These are phyloP conservation scores for Cryptococcus hybrid DNA, from an alignment of 1,284 basidiomycete species.

Conservation along the genomic window DNA sequence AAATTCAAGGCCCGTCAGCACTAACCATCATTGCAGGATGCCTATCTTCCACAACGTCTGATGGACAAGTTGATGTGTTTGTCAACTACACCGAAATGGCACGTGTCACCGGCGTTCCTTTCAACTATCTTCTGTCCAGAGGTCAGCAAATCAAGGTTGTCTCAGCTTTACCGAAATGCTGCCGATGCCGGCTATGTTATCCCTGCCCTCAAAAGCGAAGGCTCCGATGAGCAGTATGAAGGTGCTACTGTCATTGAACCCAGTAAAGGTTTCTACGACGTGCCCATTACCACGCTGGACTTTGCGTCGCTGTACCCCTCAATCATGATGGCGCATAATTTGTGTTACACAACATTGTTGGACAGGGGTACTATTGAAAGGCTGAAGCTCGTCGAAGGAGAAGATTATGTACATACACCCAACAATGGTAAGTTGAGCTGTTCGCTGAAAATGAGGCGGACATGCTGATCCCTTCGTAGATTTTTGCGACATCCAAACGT, in stretches of 20 bases:
- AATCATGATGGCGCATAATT: conserved; percentile 99
- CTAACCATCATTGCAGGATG: conserved; percentile 63
- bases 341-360: conserved; percentile 90
- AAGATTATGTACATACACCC: conserved; percentile 73
- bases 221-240: conserved; percentile 91
- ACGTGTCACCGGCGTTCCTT: conserved; percentile 95
- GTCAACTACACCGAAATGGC: conserved; percentile 96
- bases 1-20: conserved; percentile 6
- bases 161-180: conserved; percentile 81
- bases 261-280: conserved; percentile 87
- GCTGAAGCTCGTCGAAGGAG: conserved; percentile 70
- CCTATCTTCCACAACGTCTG: conserved; percentile 88
- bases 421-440: conserved; percentile 71
- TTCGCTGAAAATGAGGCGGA: neutral
- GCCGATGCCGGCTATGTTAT: conserved; percentile 84
- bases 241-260: conserved; percentile 97
- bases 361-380: conserved; percentile 75
- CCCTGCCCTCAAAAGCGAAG: conserved; percentile 78
- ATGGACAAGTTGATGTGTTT: conserved; percentile 98
- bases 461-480: conserved; percentile 56
- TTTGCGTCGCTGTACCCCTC: conserved; percentile 97
- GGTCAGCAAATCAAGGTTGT: conserved; percentile 97
- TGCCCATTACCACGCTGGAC: conserved; percentile 92
- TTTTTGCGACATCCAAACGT: conserved; percentile 68
- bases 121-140: conserved; percentile 85